Evolutionary conservation across 176 grass and related monocot genomes (phyloP), one percentile per base, ranked within the genome.

Genomic region (Bolboschoenus planiculmis): DNA sequence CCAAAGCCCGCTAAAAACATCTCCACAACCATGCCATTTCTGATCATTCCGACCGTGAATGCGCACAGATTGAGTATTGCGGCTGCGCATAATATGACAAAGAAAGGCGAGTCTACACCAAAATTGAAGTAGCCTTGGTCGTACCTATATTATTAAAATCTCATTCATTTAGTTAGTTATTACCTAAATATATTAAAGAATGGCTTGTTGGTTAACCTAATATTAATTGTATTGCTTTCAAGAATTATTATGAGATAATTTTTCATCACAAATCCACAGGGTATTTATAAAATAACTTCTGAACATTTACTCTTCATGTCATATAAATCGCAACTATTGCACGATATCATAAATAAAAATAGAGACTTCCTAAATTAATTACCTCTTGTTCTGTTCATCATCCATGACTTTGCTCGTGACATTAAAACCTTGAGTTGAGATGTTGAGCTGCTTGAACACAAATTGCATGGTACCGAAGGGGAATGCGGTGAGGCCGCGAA

Each of bases 331-430:
- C n/a, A n/a, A n/a, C n/a, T n/a, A n/a, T n/a, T n/a, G n/a, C n/a
- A n/a, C n/a, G n/a, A n/a, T n/a, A n/a, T 6, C 7, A 40, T 40
- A 40, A 50, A 50, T 50, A 18, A 53, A 53, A 18, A 18, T 53
- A n/a, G n/a, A n/a, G 0, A 16, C 10, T 53, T 53, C 47, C 47
- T 0, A 15, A 53, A 11, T n/a, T n/a, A n/a, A 48, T 47, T 74
- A 75, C 79, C 56, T 44, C 37, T 81, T 81, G n/a, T 7, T 61
- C 27, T 63, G 79, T 31, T 81, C 79, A 2, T 64, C 84, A 7
- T 90, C 88, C 48, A 75, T 84, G 6, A 86, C 88, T 80, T 90
- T 90, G 73, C 84, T 90, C 29, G 88, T 90, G 39, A 81, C 16
- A 81, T 81, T 81, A 26, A 81, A 81, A 29, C 79, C 57, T 81